Base-by-base conservation (phyloP, 2,329 filamentous ascomycete genomes). In the Diaporthe vexans region DNA sequence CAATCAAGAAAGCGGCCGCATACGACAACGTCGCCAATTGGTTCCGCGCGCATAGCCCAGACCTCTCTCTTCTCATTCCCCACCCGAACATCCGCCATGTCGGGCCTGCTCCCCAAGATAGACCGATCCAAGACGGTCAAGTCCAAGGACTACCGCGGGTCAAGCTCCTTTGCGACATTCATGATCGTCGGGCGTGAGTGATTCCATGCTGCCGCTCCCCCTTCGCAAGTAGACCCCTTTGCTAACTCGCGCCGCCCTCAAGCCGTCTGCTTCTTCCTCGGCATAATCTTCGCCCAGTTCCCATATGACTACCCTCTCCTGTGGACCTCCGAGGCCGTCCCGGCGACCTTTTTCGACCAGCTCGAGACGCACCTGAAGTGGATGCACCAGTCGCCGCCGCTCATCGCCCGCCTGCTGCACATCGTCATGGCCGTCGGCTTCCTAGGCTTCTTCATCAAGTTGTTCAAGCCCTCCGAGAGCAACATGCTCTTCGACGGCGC, bases 241-340 rank as follows among this genome's bases (percentile, higher is more conserved):
- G 33, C 51, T 75, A 58, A 75, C 77, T 59, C 73, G 37, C 40
- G n/a, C 65, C 51, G 26, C 24, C 61, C 75, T 37, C 48, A 71
- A 95, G 94, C 94, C 77, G 95, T 94, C 78, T 98, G 94, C 84
- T 99, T 99, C 91, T 98, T 98, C 90, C 93, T 99, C 77, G 97
- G 97, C 79, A 95, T 98, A 84, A 93, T 99, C 84, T 99, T 98
- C 90, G 95, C 95, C 79, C 92, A 93, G 77, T 97, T 98, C 85
- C 95, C 97, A 76, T 99, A 98, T 88, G 97, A 97, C 88, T 97
- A 95, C 86, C 93, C 94, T 75, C 92, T 97, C 76, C 93, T 97
- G 71, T 97, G 94, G 90, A 93, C 92, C 69, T 91, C 91, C 40
- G 91, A 90, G 56, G 88, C 87, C 72, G 88, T 94, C 71, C 88